Base-by-base conservation (phyloP, 768 basidiomycete species). In the Boletus huronensis region DNA sequence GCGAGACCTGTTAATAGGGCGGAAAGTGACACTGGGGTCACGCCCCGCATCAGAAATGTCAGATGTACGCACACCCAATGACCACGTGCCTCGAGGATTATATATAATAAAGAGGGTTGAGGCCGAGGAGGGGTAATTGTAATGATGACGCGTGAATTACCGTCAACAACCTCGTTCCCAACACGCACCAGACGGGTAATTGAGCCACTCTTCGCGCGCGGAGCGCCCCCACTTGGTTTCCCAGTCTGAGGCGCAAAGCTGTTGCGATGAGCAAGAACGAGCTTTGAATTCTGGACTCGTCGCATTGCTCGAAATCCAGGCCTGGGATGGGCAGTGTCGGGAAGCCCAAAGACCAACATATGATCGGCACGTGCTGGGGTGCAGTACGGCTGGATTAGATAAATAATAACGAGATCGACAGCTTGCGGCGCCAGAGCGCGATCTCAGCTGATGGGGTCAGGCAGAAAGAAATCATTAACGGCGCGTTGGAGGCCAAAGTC, bases 151-250 rank as follows among this genome's bases (percentile, higher is more conserved):
- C 36, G 48, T 31, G 63, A 58, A 70, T 65, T 54, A 53, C 64
- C 61, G 63, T 63, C 52, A 42, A 42, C 61, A 54, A 61, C 67
- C 68, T 69, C 68, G 58, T 63, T 65, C 19, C 54, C 38, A 60
- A 68, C 67, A 69, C 64, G 67, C 61, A 59, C 36, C 48, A 54
- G 47, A 65, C 53, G 55, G 61, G 29, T 29, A 51, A 57, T 36
- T 10, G 58, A 54, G 45, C 57, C 65, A 63, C 62, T 42, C 58
- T 51, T 53, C 51, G 19, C 28, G 44, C 44, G 28, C 39, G 47
- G 45, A 54, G 55, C 47, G 49, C 46, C n/a, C 32, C 29, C 28
- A 36, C 35, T 34, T 21, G 42, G 48, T 34, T 48, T 43, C 46
- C 28, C 39, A 48, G 41, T 35, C 31, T 34, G 31, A 14, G 19